These are phyloP conservation scores for Stephanodiscus triporus DNA, from an alignment of 108 stramenopile genomes.

Conservation along the genomic window DNA sequence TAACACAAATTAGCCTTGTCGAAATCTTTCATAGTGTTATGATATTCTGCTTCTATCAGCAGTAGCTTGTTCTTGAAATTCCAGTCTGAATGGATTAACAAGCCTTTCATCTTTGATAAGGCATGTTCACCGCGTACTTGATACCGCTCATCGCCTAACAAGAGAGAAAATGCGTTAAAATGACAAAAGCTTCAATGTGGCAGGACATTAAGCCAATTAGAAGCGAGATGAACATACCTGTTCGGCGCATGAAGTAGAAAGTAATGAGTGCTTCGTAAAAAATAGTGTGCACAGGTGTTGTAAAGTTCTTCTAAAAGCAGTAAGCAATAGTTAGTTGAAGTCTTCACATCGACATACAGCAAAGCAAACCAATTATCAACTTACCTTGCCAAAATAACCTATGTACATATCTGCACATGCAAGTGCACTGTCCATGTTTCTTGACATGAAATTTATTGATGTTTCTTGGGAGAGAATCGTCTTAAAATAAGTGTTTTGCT, in stretches of 20 bases:
- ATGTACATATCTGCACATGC: neutral
- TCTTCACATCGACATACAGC: neutral
- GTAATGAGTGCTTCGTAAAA: conserved; percentile 8
- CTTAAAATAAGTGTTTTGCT: neutral
- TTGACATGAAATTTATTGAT: conserved; percentile 1
- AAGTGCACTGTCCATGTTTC: conserved; percentile 9
- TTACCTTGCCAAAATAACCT: neutral
- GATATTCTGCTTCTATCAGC: conserved; percentile 13
- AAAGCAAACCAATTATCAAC: neutral
- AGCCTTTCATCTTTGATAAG: neutral
- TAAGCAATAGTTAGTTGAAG: neutral
- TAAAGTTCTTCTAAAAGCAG: neutral
- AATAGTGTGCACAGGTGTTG: neutral
- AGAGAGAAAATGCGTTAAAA: neutral
- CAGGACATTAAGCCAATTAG: neutral
- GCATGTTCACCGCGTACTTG: conserved; percentile 4
- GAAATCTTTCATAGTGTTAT: conserved; percentile 2
- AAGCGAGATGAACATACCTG: neutral
- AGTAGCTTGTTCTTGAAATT: conserved; percentile 29
- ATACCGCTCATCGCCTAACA: conserved; percentile 3
- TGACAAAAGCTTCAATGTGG: neutral
- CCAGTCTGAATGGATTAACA: conserved; percentile 18
- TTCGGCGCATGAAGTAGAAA: conserved; percentile 16
- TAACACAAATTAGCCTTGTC: conserved; percentile 12
- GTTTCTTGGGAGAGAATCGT: neutral